These are phyloP conservation scores for Tolypocladium inflatum DNA, from an alignment of 2,329 filamentous ascomycete species.

Conservation along the genomic window DNA sequence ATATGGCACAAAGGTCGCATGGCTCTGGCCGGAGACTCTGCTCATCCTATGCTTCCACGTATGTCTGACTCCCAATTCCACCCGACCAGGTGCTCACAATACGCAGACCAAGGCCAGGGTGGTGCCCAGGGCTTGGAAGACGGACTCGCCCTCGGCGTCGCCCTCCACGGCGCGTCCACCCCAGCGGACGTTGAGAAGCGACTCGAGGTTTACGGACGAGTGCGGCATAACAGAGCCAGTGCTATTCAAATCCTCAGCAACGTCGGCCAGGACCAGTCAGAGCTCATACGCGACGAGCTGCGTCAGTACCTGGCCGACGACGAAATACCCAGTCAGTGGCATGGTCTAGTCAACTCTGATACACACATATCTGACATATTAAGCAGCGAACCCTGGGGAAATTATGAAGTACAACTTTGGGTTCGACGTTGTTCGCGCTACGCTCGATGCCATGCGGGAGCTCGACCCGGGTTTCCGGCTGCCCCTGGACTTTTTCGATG, in stretches of 20 bases:
- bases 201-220: slow-evolving; percentile 13
- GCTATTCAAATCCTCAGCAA: slow-evolving; percentile 29
- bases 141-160: slow-evolving; percentile 19
- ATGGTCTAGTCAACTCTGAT: too few relatives aligned
- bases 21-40: slow-evolving; percentile 25
- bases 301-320: slow-evolving; percentile 15
- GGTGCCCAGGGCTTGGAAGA: slow-evolving; percentile 27
- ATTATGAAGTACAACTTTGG: slow-evolving; percentile 7
- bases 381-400: neutral
- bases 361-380: neutral
- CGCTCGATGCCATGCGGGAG: slow-evolving; percentile 9
- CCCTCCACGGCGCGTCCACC: slow-evolving; percentile 13
- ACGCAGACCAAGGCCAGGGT: slow-evolving; percentile 27
- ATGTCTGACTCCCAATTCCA: slow-evolving; percentile 1
- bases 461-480: slow-evolving; percentile 9
- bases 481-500: slow-evolving; percentile 12
- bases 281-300: slow-evolving; percentile 17
- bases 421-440: slow-evolving; percentile 10
- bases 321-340: slow-evolving; percentile 18
- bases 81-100: neutral
- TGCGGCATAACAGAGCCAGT: slow-evolving; percentile 18
- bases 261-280: slow-evolving; percentile 20
- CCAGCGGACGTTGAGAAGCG: slow-evolving; percentile 11
- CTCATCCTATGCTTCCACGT: slow-evolving; percentile 29
- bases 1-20: slow-evolving; percentile 21